Percentiles rank a stretch among this genome's conserved stretches.
Evolutionary conservation across 495 filamentous ascomycete genomes (phyloP).

Genomic region (Penicillium cataractarum): DNA sequence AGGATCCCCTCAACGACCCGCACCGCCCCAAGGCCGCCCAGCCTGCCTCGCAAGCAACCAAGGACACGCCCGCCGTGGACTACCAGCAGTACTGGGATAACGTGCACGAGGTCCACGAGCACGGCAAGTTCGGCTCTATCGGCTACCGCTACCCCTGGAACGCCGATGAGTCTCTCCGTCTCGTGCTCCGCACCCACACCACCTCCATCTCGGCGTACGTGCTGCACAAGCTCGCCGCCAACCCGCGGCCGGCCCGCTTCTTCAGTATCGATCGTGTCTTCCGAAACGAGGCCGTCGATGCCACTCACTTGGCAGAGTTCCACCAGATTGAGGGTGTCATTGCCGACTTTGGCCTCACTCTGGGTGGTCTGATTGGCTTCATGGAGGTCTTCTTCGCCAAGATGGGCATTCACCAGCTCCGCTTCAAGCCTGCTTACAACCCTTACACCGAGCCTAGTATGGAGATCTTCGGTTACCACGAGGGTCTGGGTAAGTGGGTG

Average conservation of each 20-base stretch:
- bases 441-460: constrained; percentile 97
- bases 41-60: constrained; percentile 32
- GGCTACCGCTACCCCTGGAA: constrained; percentile 95
- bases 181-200: constrained; percentile 95
- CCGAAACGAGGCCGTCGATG: constrained; percentile 93
- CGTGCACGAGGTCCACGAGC: constrained; percentile 77
- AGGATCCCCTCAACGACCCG: constrained; percentile 60
- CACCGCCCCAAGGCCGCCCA: constrained; percentile 39
- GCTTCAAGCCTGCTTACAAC: constrained; percentile 98
- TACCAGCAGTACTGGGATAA: constrained; percentile 88
- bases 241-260: constrained; percentile 82
- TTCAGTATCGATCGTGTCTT: constrained; percentile 99
- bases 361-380: constrained; percentile 94
- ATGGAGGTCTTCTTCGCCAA: constrained; percentile 95
- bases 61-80: constrained; percentile 59
- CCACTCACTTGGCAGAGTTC: constrained; percentile 96
- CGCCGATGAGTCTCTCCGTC: constrained; percentile 80
- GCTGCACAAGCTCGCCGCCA: constrained; percentile 83
- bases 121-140: constrained; percentile 88
- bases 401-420: constrained; percentile 86
- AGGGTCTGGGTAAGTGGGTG: constrained; percentile 86
- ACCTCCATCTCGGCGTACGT: constrained; percentile 87
- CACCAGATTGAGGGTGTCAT: constrained; percentile 98
- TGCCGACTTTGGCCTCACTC: constrained; percentile 87
- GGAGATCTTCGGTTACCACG: constrained; percentile 95